Base-by-base conservation (phyloP, 1,284 basidiomycete genomes). In the Melampsora larici-populina region DNA sequence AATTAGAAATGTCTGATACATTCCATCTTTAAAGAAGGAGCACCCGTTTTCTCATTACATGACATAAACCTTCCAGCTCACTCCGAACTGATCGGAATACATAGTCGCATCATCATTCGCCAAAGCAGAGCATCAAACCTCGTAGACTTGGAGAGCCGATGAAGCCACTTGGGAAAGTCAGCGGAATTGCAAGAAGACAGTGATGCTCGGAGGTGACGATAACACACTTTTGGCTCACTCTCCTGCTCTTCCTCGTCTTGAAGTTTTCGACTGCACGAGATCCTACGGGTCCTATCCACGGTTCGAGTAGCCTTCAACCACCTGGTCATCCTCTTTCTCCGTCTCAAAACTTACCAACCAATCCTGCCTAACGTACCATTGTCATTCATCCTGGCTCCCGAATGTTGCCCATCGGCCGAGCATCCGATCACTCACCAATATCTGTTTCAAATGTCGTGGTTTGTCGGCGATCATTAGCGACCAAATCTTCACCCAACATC, bases 321-420 rank as follows among this genome's bases (percentile, higher is more conserved):
- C 48, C 51, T 40, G 40, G n/a, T 21, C 15, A n/a, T 36, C 40
- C 70, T 46, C 43, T 49, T 55, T 24, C 31, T 62, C 49, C 36
- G n/a, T 21, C 18, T 21, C n/a, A 29, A 26, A 31, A 21, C 64
- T 68, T 31, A 31, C 66, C 63, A 7, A 31, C 26, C 58, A 69
- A 78, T 63, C 76, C 76, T 31, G 76, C 76, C 17, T 69, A 78
- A 36, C 68, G 76, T 15, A 87, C 85, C 29, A 85, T 99, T 78
- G 91, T 99, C 51, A 92, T 99, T 76, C 97, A 99, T 82, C 94
- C 93, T 1, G 97, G 97, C 31, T 95, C 94, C 1, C 88, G 92
- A 36, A 90, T 87, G 81, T 85, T 97, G 48, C 90, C 93, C 36
- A 89, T 99, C 66, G 97, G 97, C 33, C 89, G 89, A 81, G 94